Conservation (phyloP, 371 early-diverging fungal genomes). For the Rhizopus sp. region DNA sequence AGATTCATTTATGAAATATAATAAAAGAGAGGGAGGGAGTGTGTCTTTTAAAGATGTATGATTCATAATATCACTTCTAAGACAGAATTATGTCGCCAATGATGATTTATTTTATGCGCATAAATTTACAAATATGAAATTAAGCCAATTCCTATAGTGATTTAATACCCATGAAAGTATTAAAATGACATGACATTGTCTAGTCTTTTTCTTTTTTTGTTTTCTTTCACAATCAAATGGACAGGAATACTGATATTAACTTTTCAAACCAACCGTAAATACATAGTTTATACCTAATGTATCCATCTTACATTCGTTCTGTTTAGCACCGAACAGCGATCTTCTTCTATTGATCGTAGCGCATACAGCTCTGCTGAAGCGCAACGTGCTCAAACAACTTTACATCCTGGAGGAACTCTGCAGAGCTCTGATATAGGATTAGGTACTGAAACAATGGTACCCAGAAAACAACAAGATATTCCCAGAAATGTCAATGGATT, state of each 20-base stretch:
- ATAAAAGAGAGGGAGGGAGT: too few relatives aligned
- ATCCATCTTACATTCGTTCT: neutral
- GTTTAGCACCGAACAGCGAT: slow-evolving; percentile 14
- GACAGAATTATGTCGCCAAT: too few relatives aligned
- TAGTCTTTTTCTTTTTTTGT: neutral
- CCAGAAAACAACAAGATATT: slow-evolving; percentile 17
- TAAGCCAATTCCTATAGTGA: slow-evolving; percentile 1
- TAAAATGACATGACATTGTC: neutral
- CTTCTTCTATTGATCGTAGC: slow-evolving; percentile 11
- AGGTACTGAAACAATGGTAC: neutral
- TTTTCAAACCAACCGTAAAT: neutral
- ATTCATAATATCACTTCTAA: too few relatives aligned
- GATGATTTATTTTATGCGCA: neutral
- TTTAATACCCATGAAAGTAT: neutral
- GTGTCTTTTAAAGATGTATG: too few relatives aligned
- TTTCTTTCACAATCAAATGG: neutral
- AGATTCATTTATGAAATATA: too few relatives aligned
- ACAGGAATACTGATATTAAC: neutral
- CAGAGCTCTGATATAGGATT: slow-evolving; percentile 12
- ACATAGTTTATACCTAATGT: neutral
- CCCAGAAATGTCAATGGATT: neutral
- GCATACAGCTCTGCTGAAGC: slow-evolving; percentile 4
- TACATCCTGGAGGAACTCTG: slow-evolving; percentile 2
- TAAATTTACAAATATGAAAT: neutral
- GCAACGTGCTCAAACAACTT: slow-evolving; percentile 14